Evolutionary conservation across 441 rosid species (phyloP).

Genomic region (Adansonia rubrostipa): DNA sequence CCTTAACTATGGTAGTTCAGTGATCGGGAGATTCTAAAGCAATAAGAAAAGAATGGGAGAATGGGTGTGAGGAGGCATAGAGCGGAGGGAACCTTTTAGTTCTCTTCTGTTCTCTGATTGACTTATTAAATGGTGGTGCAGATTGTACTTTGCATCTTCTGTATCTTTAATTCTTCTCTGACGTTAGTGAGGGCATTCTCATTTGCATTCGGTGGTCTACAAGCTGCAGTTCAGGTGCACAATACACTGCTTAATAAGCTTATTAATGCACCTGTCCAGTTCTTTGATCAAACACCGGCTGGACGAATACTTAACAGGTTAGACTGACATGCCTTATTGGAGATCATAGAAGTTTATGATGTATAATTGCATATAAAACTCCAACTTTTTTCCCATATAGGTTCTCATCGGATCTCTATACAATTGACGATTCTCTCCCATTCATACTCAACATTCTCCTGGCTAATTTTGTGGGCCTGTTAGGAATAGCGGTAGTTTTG

Average conservation of each 20-base stretch:
- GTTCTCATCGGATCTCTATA: constrained; percentile 96
- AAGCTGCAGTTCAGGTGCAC: constrained; percentile 83
- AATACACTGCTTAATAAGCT: constrained; percentile 68
- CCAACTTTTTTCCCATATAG: constrained; percentile 45
- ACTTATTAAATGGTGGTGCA: constrained; percentile 45
- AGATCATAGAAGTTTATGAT: constrained; percentile 22
- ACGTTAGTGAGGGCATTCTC: constrained; percentile 95
- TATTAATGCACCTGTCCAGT: constrained; percentile 78
- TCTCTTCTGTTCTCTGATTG: constrained; percentile 12
- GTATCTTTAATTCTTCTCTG: constrained; percentile 64
- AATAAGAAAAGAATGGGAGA: background rate
- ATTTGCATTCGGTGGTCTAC: constrained; percentile 93
- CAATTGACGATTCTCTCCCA: constrained; percentile 98
- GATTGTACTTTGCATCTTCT: constrained; percentile 83
- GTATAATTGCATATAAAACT: constrained; percentile 18
- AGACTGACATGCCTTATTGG: constrained; percentile 31
- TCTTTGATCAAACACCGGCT: constrained; percentile 95
- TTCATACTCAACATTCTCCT: constrained; percentile 94
- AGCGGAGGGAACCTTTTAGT: constrained; percentile 13
- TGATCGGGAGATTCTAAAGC: constrained; percentile 1
- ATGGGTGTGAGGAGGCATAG: background rate
- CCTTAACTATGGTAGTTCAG: background rate
- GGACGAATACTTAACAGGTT: constrained; percentile 99
- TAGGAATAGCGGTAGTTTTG: constrained; percentile 84
- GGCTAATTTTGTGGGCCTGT: constrained; percentile 89